Evolutionary conservation across 345 rosid genomes (phyloP), one percentile per base, ranked within the genome.

Genomic region (Schrenkiella parvula): DNA sequence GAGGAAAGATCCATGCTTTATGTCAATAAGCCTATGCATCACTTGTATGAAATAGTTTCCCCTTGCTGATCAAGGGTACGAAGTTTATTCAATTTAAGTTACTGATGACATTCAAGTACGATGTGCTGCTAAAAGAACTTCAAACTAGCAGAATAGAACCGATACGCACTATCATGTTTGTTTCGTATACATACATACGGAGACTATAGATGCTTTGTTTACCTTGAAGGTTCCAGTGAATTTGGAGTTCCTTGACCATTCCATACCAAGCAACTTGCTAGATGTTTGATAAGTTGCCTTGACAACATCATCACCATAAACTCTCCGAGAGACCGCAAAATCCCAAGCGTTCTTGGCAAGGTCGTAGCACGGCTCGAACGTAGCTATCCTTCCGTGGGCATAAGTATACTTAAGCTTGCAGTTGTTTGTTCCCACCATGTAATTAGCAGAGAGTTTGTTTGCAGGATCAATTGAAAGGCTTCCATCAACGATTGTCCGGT

Each of bases 351-450:
- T 82, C 77, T 86, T 87, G 0, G 86, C 95, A 66, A 91, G 69
- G 56, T 93, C 96, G 50, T 88, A 93, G 70, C 83, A 80, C 3
- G 90, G 96, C 84, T 91, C 97, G 1, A 93, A 85, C 0, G 96
- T 85, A 50, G 90, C 88, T 25, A 76, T 23, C 58, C 86, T 89
- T 71, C 75, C 64, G 47, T 89, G 99, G 18, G 80, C 71, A 65
- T 95, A 89, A 8, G 81, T 82, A 64, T 95, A 91, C 84, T 89
- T 93, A 78, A 93, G 71, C 86, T 89, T 93, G 80, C 93, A 85
- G 77, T 87, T 87, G 63, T 80, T 79, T 0, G 97, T 75, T 21
- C 99, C 96, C 48, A 88, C 72, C 84, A 83, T 53, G 72, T 90
- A 80, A 80, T 87, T 90, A 28, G 89, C 89, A 1, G 97, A 87